Evolutionary conservation across 768 basidiomycete species (phyloP).

Genomic region (Polyporus arcularius): DNA sequence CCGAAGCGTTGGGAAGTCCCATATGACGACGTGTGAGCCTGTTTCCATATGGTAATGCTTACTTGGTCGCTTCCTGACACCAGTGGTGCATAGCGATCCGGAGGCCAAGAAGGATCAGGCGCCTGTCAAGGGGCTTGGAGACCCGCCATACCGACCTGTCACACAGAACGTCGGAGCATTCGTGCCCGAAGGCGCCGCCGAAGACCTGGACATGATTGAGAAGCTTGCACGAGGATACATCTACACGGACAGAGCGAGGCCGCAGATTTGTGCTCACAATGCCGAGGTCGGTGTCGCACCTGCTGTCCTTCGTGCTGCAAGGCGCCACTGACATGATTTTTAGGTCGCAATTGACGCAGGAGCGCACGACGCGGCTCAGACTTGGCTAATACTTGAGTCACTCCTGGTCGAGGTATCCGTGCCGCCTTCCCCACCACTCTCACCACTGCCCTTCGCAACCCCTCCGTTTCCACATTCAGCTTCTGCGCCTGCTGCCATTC

Average conservation of each 20-base stretch:
- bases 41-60: background rate
- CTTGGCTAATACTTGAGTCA: constrained; percentile 66
- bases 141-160: constrained; percentile 48
- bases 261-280: constrained; percentile 57
- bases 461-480: constrained; percentile 36
- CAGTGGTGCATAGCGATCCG: constrained; percentile 34
- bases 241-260: constrained; percentile 49
- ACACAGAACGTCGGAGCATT: constrained; percentile 63
- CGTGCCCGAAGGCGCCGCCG: constrained; percentile 34
- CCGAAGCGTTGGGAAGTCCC: constrained; percentile 61
- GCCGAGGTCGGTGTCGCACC: constrained; percentile 45
- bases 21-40: constrained; percentile 75
- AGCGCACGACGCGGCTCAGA: constrained; percentile 56
- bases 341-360: constrained; percentile 56
- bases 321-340: background rate
- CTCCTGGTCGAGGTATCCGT: constrained; percentile 51
- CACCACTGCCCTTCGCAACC: constrained; percentile 23
- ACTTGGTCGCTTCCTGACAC: background rate
- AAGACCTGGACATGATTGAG: constrained; percentile 52
- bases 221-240: constrained; percentile 66
- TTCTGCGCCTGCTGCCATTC: constrained; percentile 46
- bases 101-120: constrained; percentile 33
- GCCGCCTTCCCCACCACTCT: constrained; percentile 30
- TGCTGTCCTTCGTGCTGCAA: background rate
- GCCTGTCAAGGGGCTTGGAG: constrained; percentile 60